Evolutionary conservation across 1,284 basidiomycete species (phyloP), one percentile per base, ranked within the genome.

Genomic region (Pseudozyma tsukubaensis): DNA sequence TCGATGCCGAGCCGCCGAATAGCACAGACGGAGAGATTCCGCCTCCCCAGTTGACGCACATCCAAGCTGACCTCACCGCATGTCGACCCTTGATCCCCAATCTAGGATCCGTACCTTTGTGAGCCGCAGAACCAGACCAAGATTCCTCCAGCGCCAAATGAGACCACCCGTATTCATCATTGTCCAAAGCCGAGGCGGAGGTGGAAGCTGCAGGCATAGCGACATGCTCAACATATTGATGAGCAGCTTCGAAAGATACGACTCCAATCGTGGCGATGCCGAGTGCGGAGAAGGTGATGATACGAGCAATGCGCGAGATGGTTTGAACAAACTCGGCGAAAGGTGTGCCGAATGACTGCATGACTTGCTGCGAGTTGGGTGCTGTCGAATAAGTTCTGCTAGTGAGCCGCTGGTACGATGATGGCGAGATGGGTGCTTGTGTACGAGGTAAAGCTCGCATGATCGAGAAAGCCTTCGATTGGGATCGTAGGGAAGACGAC

Each of bases 171-270:
- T 47, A 76, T 12, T 60, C 54, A 19, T 76, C 76, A 0, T 62
- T 40, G 14, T 21, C 19, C 35, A 29, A 12, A n/a, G 50, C 19
- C 7, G 70, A 19, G 9, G 57, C 51, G 6, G 47, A 43, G 12
- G 57, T 18, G n/a, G 68, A 47, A 10, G 68, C 14, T 13, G 53
- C 55, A 40, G 66, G 53, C 78, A 84, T 82, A 21, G 67, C 64
- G 8, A 75, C 47, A 50, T 79, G 72, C 66, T 84, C 81, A 8
- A 82, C 72, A 29, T 83, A 84, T 65, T 82, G 79, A 53, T 82
- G 82, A 32, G 75, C 63, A 10, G 73, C 79, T 50, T 83, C 82
- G 76, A 73, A 83, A 9, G 59, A 61, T 21, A 60, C 68, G 3
- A 73, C 36, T 16, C 71, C 72, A 29, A 82, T 43, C 0, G 60